These are phyloP conservation scores for Oryza nivara DNA, from an alignment of 176 grass and related monocot genomes.

Conservation along the genomic window DNA sequence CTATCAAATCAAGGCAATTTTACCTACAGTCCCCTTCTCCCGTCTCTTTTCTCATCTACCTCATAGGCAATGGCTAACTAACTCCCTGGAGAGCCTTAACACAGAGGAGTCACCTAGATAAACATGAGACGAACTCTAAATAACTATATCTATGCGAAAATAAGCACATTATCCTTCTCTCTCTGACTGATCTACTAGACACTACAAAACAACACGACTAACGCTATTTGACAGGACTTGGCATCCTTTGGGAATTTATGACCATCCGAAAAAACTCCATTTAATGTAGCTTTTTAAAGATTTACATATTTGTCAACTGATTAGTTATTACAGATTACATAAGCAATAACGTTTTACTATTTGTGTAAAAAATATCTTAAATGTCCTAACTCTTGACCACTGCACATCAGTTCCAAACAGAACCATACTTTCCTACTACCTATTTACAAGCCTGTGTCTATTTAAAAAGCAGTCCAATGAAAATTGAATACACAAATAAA, in stretches of 20 bases:
- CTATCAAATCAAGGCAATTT: neutral
- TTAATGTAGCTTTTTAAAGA: neutral
- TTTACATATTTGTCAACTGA: conserved; percentile 14
- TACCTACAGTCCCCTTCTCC: neutral
- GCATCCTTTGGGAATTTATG: neutral
- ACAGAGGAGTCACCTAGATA: neutral
- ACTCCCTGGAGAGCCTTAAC: neutral
- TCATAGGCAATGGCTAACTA: neutral
- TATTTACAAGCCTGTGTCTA: conserved; percentile 5
- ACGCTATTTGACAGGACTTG: conserved; percentile 1
- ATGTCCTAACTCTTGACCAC: neutral
- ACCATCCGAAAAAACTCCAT: neutral
- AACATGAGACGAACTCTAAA: neutral
- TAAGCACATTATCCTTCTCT: neutral
- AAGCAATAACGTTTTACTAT: neutral
- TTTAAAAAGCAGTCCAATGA: neutral
- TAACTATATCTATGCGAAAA: conserved; percentile 3
- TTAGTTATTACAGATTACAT: neutral
- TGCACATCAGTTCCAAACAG: neutral
- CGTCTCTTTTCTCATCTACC: neutral
- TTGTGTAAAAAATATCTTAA: neutral
- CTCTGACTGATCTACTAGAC: neutral
- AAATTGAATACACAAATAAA: neutral
- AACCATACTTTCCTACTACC: neutral
- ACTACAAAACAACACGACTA: neutral